Conservation (phyloP, 768 basidiomycete genomes). For the Strobilomyces confusus region DNA sequence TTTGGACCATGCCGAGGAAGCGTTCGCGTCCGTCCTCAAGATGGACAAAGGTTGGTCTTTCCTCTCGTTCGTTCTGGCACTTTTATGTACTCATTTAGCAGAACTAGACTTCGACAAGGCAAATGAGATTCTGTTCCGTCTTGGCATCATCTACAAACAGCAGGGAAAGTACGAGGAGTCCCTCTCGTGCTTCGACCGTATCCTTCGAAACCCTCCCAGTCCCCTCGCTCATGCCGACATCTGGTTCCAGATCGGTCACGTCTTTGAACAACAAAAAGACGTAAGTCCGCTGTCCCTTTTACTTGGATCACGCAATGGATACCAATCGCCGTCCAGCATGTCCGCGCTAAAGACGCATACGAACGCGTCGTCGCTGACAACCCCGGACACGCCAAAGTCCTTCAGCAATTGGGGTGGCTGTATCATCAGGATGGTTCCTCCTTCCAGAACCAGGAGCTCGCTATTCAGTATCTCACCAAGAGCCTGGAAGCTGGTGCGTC, state of each 20-base stretch:
- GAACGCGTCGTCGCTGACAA: constrained; percentile 93
- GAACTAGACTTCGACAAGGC: constrained; percentile 91
- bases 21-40: constrained; percentile 90
- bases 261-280: constrained; percentile 96
- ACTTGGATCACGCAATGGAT: constrained; percentile 5
- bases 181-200: constrained; percentile 91
- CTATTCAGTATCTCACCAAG: constrained; percentile 91
- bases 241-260: constrained; percentile 99
- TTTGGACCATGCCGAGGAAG: constrained; percentile 98
- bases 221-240: constrained; percentile 97
- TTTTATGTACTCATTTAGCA: constrained; percentile 29
- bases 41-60: constrained; percentile 86
- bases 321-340: constrained; percentile 51
- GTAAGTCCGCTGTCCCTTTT: constrained; percentile 42
- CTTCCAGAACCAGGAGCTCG: constrained; percentile 94
- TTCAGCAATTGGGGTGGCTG: constrained; percentile 97
- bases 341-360: constrained; percentile 90
- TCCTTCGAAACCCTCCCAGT: constrained; percentile 91
- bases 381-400: constrained; percentile 91
- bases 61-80: neutral
- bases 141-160: constrained; percentile 99
- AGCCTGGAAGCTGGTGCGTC: constrained; percentile 86
- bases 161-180: constrained; percentile 91
- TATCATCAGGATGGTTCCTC: constrained; percentile 94
- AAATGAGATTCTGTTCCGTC: constrained; percentile 95